phyloP scores from a whole-genome alignment of 352 stramenopile genomes.

The Pythium apleroticum region DNA sequence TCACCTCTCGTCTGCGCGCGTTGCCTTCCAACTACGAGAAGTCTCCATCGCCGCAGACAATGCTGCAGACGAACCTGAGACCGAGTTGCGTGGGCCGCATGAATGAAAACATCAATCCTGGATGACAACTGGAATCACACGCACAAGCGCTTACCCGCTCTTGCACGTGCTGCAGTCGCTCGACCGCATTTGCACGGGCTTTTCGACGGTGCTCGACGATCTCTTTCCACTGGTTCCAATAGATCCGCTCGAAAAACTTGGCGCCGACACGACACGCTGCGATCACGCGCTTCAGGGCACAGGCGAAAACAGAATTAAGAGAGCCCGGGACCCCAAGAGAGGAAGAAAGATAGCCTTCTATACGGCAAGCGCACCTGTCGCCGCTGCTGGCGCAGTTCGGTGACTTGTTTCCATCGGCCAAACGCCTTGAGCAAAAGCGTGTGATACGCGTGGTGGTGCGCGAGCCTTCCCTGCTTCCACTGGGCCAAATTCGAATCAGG shows the following conservation, averaged over 20 bases:
- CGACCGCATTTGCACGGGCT: not conserved
- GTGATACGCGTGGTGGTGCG: conserved; percentile 35
- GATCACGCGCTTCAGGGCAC: conserved; percentile 34
- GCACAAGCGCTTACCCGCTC: not conserved
- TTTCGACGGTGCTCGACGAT: conserved; percentile 16
- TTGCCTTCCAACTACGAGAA: not conserved
- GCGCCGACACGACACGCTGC: conserved; percentile 46
- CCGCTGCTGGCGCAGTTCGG: conserved; percentile 21
- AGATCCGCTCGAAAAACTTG: conserved; percentile 38
- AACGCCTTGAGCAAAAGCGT: conserved; percentile 30
- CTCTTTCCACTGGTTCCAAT: conserved; percentile 36
- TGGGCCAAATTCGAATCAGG: not conserved
- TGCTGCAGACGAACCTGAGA: conserved; percentile 1
- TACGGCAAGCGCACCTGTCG: conserved; percentile 29
- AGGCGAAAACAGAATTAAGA: not conserved
- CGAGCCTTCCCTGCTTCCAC: conserved; percentile 29
- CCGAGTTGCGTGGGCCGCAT: not conserved
- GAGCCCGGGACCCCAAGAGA: not conserved
- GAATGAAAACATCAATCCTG: not conserved
- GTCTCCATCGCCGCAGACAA: conserved; percentile 1
- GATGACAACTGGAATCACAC: too few species aligned
- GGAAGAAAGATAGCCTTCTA: too few species aligned
- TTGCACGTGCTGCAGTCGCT: not conserved
- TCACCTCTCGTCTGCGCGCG: not conserved
- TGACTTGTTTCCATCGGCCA: conserved; percentile 30